Evolutionary conservation across 306 rosid genomes (phyloP).

Genomic region (Hylodesmum podocarpum): DNA sequence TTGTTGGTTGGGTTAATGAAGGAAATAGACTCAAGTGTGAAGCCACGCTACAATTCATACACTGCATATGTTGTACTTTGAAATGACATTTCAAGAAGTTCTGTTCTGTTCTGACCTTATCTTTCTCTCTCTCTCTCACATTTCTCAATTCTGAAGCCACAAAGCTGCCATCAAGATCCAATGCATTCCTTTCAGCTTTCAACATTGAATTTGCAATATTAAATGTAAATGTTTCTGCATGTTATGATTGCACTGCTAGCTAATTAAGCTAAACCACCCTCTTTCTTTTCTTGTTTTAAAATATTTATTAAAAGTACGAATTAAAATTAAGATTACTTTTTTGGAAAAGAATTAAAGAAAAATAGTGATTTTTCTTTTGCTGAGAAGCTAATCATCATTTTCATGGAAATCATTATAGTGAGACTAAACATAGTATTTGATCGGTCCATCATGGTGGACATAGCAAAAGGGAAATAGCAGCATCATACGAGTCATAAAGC

Average conservation of each 20-base stretch:
- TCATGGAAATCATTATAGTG: slow-evolving; percentile 33
- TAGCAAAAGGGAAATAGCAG: slow-evolving; percentile 31
- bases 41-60: slow-evolving; percentile 45
- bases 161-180: slow-evolving; percentile 63
- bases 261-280: not conserved
- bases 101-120: too few species aligned
- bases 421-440: slow-evolving; percentile 39
- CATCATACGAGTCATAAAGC: slow-evolving; percentile 37
- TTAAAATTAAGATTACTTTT: not conserved
- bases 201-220: not conserved
- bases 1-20: slow-evolving; percentile 37
- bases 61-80: slow-evolving; percentile 52
- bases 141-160: not conserved
- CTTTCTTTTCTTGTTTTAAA: not conserved
- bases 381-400: slow-evolving; percentile 39
- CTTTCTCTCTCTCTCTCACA: not conserved
- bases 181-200: slow-evolving; percentile 38
- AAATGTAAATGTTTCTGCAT: not conserved
- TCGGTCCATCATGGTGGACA: slow-evolving; percentile 44
- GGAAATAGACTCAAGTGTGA: slow-evolving; percentile 21
- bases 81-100: slow-evolving; percentile 58
- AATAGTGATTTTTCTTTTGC: not conserved
- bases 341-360: not conserved
- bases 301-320: not conserved
- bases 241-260: not conserved